These are phyloP conservation scores for Talaromyces ruber DNA, from an alignment of 495 filamentous ascomycete species.

Conservation along the genomic window DNA sequence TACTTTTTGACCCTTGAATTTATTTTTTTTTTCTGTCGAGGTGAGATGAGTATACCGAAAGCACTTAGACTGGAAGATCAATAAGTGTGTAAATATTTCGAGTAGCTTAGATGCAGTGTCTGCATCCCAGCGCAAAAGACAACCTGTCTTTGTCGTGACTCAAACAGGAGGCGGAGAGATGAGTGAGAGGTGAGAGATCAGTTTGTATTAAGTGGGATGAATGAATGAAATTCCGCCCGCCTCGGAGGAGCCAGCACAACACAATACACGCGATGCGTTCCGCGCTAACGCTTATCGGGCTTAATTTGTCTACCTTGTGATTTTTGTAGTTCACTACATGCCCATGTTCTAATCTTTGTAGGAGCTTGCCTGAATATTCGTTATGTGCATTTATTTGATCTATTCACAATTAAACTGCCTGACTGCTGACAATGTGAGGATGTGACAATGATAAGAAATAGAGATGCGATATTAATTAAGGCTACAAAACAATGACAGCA, in stretches of 20 bases:
- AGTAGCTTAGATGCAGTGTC: constrained; percentile 3
- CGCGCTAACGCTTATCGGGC: not conserved
- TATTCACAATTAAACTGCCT: not conserved
- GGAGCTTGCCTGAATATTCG: too few relatives aligned
- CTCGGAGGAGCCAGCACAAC: not conserved
- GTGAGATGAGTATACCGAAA: not conserved
- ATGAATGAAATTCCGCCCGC: not conserved
- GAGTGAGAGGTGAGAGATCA: not conserved
- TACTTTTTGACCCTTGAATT: constrained; percentile 1
- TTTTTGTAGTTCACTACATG: too few relatives aligned
- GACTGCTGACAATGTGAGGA: not conserved
- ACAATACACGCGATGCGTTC: not conserved
- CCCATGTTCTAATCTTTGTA: too few relatives aligned
- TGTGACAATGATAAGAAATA: not conserved
- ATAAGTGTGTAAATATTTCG: not conserved
- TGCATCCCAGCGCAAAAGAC: constrained; percentile 6
- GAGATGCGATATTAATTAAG: not conserved
- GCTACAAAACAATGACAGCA: not conserved
- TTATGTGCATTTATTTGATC: not conserved
- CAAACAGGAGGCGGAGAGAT: not conserved
- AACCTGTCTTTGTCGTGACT: constrained; percentile 6
- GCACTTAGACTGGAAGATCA: not conserved
- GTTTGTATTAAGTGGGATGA: not conserved
- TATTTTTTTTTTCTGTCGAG: not conserved
- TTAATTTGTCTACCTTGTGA: not conserved